Evolutionary conservation across 805 yeast species (phyloP), one percentile per base, ranked within the genome.

Genomic region (Candida piceae): DNA sequence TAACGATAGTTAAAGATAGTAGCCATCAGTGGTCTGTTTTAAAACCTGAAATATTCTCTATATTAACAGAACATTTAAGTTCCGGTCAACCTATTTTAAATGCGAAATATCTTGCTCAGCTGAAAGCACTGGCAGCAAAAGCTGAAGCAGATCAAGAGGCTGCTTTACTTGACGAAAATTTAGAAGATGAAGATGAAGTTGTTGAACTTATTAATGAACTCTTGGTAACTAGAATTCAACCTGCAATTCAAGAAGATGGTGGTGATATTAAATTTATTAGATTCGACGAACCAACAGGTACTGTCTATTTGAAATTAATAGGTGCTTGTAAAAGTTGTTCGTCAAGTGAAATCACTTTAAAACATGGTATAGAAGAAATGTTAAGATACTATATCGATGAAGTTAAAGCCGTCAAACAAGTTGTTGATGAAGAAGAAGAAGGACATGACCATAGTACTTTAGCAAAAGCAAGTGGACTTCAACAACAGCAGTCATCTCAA

Each of bases 191-290:
- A 40, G 70, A 74, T 36, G 97, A 90, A 62, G 76, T 87, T 2
- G 83, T 87, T 30, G 78, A 84, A 21, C 83, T 89, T 83, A 87
- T 93, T 53, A 84, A 87, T 50, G 97, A 93, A 56, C 70, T 93
- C 39, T 81, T 94, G 39, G 94, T 84, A 42, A 93, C 98, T 2
- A 78, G 97, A 57, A 89, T 93, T 35, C 80, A 96, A 55, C 99
- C 99, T 1, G 96, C 97, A 1, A 88, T 93, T 40, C 95, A 88
- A 64, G 99, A 93, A 53, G 99, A 93, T 54, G 99, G 99, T 44
- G 99, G 99, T 23, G 97, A 93, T 55, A 80, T 93, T 44, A 89
- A 86, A 50, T 94, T 79, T 58, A 74, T 84, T 41, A 93, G 86
- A 5, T 89, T 85, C 56, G 86, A 85, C 39, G 87, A 83, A 45